A percentile compares a stretch with the other conserved stretches of the same genome.
These are phyloP conservation scores for Colletotrichum tamarilloi DNA, from an alignment of 2,329 filamentous ascomycete genomes.

Conservation along the genomic window DNA sequence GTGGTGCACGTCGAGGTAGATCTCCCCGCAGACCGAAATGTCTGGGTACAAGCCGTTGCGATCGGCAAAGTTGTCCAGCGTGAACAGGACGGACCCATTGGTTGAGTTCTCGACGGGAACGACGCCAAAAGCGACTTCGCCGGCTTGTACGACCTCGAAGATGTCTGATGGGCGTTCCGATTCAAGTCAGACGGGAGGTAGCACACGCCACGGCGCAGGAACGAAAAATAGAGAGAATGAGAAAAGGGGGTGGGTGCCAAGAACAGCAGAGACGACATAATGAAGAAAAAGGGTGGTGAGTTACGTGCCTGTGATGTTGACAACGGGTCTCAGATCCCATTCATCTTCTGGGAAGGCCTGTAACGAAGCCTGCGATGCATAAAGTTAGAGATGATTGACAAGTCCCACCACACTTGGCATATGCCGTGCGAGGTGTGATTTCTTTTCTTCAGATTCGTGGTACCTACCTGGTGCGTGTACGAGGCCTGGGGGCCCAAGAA, in stretches of 20 bases:
- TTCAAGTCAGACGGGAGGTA: constrained; percentile 6
- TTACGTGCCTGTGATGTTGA: constrained; percentile 60
- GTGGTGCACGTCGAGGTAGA: constrained; percentile 89
- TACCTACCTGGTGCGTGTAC: constrained; percentile 66
- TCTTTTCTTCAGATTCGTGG: constrained; percentile 21
- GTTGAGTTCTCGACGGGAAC: constrained; percentile 97
- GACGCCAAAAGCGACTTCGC: constrained; percentile 76
- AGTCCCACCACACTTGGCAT: not conserved
- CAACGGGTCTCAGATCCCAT: constrained; percentile 61
- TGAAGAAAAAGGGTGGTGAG: not conserved
- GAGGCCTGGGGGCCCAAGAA: constrained; percentile 62
- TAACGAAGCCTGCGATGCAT: constrained; percentile 53
- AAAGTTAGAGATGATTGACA: constrained; percentile 36
- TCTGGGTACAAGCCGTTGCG: constrained; percentile 71
- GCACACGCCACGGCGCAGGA: not conserved
- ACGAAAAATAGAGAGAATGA: constrained; percentile 10
- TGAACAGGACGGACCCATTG: constrained; percentile 92
- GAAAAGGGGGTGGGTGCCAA: not conserved
- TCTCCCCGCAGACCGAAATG: constrained; percentile 83
- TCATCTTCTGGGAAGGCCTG: constrained; percentile 59
- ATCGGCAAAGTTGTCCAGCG: constrained; percentile 89
- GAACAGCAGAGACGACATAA: constrained; percentile 44
- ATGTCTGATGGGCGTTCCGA: constrained; percentile 66
- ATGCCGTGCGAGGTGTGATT: constrained; percentile 5
- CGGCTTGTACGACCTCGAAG: constrained; percentile 80